A percentile compares a stretch with the other conserved stretches of the same genome.
Conservation (phyloP, 495 filamentous ascomycete species). For the Monascus purpureus region DNA sequence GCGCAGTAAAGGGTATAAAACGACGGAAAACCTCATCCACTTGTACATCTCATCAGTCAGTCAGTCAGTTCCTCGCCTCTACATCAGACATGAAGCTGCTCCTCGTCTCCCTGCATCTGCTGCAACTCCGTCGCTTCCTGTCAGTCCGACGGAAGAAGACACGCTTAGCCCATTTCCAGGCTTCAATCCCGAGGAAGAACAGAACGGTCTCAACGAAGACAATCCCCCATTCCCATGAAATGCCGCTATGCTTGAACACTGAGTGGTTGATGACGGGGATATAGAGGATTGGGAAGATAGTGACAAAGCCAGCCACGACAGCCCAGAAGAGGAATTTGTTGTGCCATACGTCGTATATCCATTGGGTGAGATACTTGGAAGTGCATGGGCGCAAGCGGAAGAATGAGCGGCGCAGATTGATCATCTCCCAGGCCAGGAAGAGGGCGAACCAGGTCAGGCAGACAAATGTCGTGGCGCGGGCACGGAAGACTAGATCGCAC, state of each 20-base stretch:
- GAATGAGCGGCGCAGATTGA: constrained; percentile 46
- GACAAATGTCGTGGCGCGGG: constrained; percentile 49
- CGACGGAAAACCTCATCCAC: no score
- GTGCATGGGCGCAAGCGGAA: constrained; percentile 45
- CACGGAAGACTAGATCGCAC: constrained; percentile 47
- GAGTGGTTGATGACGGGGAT: constrained; percentile 48
- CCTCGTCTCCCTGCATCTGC: no score
- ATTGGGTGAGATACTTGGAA: constrained; percentile 33
- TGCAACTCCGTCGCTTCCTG: constrained; percentile 1
- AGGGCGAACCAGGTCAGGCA: constrained; percentile 52
- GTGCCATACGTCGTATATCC: constrained; percentile 45
- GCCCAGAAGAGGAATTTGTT: constrained; percentile 58
- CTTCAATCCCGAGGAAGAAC: constrained; percentile 48
- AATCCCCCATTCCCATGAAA: constrained; percentile 55
- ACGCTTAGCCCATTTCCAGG: constrained; percentile 49
- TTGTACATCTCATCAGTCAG: no score
- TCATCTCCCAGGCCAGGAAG: constrained; percentile 53
- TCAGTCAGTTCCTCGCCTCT: no score
- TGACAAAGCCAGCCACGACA: constrained; percentile 47
- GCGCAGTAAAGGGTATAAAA: no score
- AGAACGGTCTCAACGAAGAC: constrained; percentile 36
- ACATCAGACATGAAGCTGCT: no score
- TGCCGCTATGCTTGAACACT: constrained; percentile 52
- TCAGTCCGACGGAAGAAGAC: constrained; percentile 18
- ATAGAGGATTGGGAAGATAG: constrained; percentile 52